Conservation (phyloP, 2,329 filamentous ascomycete species). For the Sordariomycetes sp. region DNA sequence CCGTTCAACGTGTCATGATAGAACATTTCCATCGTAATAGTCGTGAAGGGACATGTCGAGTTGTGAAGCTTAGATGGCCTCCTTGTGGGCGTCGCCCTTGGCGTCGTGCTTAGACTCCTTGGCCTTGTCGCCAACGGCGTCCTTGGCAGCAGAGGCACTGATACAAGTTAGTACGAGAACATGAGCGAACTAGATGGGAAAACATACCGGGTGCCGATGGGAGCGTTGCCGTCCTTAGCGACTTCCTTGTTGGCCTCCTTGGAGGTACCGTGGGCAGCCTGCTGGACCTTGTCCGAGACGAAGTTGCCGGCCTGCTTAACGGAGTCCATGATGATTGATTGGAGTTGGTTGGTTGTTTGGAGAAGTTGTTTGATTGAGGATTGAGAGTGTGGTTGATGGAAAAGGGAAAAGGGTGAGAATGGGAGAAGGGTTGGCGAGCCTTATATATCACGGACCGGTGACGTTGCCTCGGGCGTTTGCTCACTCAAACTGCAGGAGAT, state of each 20-base stretch:
- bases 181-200: neutral
- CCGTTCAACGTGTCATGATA: no score
- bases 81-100: slow-evolving; percentile 32
- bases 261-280: slow-evolving; percentile 43
- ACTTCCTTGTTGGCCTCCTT: slow-evolving; percentile 64
- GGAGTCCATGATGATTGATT: slow-evolving; percentile 35
- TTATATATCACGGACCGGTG: no score
- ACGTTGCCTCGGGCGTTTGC: no score
- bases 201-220: slow-evolving; percentile 41
- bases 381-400: neutral
- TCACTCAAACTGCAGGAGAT: no score
- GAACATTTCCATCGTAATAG: no score
- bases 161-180: slow-evolving; percentile 1
- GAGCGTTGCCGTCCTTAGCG: slow-evolving; percentile 51
- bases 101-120: slow-evolving; percentile 28
- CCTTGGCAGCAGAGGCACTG: slow-evolving; percentile 38
- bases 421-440: no score
- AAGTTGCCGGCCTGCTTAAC: slow-evolving; percentile 57
- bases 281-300: slow-evolving; percentile 53
- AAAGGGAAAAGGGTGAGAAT: neutral
- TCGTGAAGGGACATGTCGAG: no score
- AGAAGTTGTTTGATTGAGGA: neutral
- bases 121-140: slow-evolving; percentile 36
- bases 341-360: neutral
- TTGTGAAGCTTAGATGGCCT: slow-evolving; percentile 25